Conservation (phyloP, 306 rosid species). For the Fagus crenata region DNA sequence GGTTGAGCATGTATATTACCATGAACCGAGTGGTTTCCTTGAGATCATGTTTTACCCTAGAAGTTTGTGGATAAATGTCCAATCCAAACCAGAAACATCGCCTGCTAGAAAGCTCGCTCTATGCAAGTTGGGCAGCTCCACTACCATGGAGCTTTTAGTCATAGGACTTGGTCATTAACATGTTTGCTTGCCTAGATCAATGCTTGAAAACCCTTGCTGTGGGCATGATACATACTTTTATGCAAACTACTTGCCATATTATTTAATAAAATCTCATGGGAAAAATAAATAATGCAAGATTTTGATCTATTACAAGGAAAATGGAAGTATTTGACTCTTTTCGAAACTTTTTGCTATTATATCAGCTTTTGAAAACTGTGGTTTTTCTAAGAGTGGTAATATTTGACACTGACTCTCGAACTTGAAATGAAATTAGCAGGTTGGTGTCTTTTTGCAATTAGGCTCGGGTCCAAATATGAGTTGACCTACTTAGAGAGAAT, state of each 20-base stretch:
- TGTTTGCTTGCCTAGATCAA: not conserved
- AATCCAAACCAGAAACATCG: not conserved
- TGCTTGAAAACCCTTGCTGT: too few species aligned
- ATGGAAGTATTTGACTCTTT: too few species aligned
- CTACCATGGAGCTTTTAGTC: not conserved
- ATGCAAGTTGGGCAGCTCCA: not conserved
- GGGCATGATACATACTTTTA: not conserved
- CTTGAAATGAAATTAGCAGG: too few species aligned
- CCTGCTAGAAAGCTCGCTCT: not conserved
- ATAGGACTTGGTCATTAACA: not conserved
- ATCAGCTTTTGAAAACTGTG: too few species aligned
- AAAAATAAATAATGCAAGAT: not conserved
- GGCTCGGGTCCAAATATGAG: too few species aligned
- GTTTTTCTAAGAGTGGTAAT: too few species aligned
- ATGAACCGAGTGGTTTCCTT: conserved; percentile 8
- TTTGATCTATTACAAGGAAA: not conserved
- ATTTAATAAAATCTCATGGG: not conserved
- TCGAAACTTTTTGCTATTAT: too few species aligned
- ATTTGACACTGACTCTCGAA: too few species aligned
- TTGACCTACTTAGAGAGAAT: too few species aligned
- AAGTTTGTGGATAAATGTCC: conserved; percentile 3
- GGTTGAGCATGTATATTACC: not conserved
- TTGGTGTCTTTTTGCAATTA: too few species aligned
- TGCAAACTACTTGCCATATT: not conserved
- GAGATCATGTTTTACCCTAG: conserved; percentile 1